Conservation (phyloP, 2,329 filamentous ascomycete species). For the Ceratocystis harringtonii region DNA sequence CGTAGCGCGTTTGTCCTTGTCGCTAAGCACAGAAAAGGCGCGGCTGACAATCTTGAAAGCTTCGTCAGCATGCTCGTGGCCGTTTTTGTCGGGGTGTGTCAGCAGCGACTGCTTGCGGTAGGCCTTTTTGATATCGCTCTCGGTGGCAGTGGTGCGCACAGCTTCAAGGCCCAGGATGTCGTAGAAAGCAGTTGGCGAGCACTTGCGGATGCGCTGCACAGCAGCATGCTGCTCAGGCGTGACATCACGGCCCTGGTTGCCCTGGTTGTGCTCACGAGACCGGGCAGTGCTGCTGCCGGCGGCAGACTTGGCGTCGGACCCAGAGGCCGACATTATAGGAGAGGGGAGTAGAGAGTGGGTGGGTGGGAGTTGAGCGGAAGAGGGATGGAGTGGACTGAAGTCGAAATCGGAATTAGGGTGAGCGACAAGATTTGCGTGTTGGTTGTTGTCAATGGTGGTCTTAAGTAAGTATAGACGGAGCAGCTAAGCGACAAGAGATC, state of each 20-base stretch:
- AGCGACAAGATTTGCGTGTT: neutral
- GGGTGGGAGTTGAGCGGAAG: conserved; percentile 6
- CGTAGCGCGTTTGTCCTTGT: conserved; percentile 80
- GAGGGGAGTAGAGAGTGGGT: conserved; percentile 5
- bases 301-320: conserved; percentile 40
- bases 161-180: conserved; percentile 70
- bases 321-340: conserved; percentile 20
- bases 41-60: conserved; percentile 96
- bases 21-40: conserved; percentile 84
- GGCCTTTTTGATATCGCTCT: conserved; percentile 89
- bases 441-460: neutral
- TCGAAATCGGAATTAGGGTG: neutral
- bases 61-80: conserved; percentile 86
- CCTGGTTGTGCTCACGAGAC: conserved; percentile 57
- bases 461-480: neutral
- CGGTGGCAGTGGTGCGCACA: conserved; percentile 49
- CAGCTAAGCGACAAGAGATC: neutral
- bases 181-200: conserved; percentile 78
- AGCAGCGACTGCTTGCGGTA: conserved; percentile 88
- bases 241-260: conserved; percentile 60
- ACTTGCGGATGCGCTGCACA: conserved; percentile 75
- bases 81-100: conserved; percentile 98
- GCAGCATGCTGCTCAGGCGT: conserved; percentile 85
- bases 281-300: conserved; percentile 30
- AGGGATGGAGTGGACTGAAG: neutral